Base-by-base conservation (phyloP, 1,284 basidiomycete species). In the Ceratobasidium sp. region DNA sequence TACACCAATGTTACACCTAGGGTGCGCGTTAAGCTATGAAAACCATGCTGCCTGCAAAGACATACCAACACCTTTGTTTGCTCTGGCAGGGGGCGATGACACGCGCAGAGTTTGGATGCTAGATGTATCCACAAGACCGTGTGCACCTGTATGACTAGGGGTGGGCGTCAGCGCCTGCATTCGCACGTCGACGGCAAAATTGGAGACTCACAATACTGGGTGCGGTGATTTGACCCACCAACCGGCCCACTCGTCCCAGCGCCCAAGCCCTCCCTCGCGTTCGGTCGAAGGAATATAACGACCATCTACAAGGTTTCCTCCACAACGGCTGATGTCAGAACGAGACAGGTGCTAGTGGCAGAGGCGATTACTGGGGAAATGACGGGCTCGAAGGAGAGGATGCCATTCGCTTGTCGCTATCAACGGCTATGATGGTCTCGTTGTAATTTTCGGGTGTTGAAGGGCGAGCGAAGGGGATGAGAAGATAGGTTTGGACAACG, bases 51-150 rank as follows among this genome's bases (percentile, higher is more conserved):
- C 76, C 16, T 19, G 34, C 19, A 7, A 16, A 22, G 76, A 64
- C 75, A 76, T 80, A 83, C 82, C 81, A 83, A 75, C 81, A 82
- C n/a, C n/a, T n/a, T n/a, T n/a, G 83, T 65, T 76, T 83, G 83
- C 76, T 82, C 83, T n/a, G 82, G 81, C 6, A 79, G 76, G 81
- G 76, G 27, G 78, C 78, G 37, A 80, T 79, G 27, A 66, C 49
- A 7, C 74, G 74, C 27, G 84, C 79, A 74, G 83, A 84, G 22
- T 78, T 73, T 8, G 81, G 24, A 84, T 76, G 58, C 80, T 81
- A 22, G 74, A 77, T 13, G 58, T 77, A 74, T 82, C 81, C 3
- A 83, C 77, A 7, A 77, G 74, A 49, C 79, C 78, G 61, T 82
- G 83, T 34, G 80, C 76, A 58, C 79, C 79, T 66, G 82, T 81